Conservation (phyloP, 371 early-diverging fungal species). For the Mucor racemosus region DNA sequence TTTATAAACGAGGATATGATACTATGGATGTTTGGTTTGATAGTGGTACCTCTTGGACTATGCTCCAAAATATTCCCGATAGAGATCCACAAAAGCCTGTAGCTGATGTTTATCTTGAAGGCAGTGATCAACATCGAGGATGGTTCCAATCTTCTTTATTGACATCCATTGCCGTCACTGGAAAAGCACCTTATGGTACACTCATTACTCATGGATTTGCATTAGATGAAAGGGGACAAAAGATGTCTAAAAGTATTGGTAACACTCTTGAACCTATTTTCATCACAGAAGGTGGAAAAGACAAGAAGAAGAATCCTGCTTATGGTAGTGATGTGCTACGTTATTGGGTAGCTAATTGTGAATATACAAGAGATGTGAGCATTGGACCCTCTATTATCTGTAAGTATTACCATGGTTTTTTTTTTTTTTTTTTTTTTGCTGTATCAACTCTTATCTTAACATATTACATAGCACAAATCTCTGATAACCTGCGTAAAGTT, state of each 20-base stretch:
- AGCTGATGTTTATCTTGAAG: constrained; percentile 93
- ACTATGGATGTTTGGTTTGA: constrained; percentile 98
- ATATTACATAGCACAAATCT: constrained; percentile 52
- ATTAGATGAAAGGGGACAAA: constrained; percentile 87
- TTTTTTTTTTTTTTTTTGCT: too few species aligned
- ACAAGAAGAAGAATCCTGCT: constrained; percentile 71
- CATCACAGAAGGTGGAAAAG: constrained; percentile 77
- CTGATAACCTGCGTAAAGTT: constrained; percentile 76
- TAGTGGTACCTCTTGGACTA: constrained; percentile 89
- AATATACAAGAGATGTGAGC: constrained; percentile 80
- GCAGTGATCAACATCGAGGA: constrained; percentile 95
- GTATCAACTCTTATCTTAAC: background rate
- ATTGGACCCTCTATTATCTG: constrained; percentile 75
- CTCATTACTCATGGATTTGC: constrained; percentile 94
- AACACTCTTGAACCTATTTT: constrained; percentile 83
- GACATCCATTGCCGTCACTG: constrained; percentile 81
- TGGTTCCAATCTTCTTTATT: constrained; percentile 97
- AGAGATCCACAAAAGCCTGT: constrained; percentile 44
- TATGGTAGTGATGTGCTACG: constrained; percentile 88
- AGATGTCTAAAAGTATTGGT: constrained; percentile 95
- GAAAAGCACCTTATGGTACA: constrained; percentile 81
- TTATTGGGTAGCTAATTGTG: constrained; percentile 84
- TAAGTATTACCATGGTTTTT: constrained; percentile 17
- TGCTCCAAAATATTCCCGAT: constrained; percentile 31
- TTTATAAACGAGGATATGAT: constrained; percentile 72